These are phyloP conservation scores for Deinandra increscens DNA, from an alignment of 129 eudicot species.

Conservation along the genomic window DNA sequence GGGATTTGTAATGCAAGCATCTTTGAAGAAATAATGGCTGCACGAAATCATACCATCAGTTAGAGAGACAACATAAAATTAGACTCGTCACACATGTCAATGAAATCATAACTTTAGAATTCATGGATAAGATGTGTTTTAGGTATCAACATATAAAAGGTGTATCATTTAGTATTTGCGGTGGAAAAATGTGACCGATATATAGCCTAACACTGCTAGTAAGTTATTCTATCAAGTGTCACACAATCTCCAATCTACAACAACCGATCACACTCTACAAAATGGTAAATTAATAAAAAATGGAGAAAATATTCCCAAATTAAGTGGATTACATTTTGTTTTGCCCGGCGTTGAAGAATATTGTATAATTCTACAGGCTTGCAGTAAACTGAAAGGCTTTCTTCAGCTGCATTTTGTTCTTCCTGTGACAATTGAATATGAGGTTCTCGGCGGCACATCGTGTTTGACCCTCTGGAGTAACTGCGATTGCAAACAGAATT, in stretches of 20 bases:
- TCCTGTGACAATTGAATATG: constrained; percentile 63
- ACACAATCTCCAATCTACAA: constrained; percentile 18
- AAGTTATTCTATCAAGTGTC: constrained; percentile 6
- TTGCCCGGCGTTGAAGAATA: constrained; percentile 85
- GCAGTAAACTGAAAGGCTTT: constrained; percentile 81
- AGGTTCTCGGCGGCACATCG: constrained; percentile 71
- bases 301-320: background rate
- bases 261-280: constrained; percentile 15
- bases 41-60: constrained; percentile 30
- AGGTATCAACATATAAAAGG: constrained; percentile 6
- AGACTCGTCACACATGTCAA: constrained; percentile 4
- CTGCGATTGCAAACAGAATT: constrained; percentile 68
- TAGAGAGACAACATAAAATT: constrained; percentile 24
- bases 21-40: constrained; percentile 92
- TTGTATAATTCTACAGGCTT: constrained; percentile 95
- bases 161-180: background rate
- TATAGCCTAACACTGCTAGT: background rate
- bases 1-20: constrained; percentile 74
- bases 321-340: constrained; percentile 48
- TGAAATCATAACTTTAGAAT: background rate
- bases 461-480: constrained; percentile 62
- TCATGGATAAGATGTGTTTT: background rate
- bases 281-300: constrained; percentile 2
- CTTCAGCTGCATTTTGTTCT: constrained; percentile 85
- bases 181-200: constrained; percentile 4